Percentiles rank a stretch among this genome's conserved stretches.
Conservation (phyloP, 352 stramenopile genomes). For the Globisporangium echinulatum region DNA sequence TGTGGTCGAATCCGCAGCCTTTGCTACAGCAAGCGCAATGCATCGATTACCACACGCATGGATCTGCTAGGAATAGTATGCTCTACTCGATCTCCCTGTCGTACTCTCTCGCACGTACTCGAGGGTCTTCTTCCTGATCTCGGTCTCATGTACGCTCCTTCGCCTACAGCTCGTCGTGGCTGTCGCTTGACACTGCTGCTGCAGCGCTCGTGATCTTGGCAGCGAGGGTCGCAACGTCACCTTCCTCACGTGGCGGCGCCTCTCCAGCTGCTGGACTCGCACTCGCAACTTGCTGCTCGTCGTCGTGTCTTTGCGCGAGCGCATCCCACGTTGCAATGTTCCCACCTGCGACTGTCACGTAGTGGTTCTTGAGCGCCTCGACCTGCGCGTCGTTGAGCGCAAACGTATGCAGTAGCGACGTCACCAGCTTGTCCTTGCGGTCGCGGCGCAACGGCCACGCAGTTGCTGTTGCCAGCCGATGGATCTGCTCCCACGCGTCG, state of each 20-base stretch:
- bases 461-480: slow-evolving; percentile 20
- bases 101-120: too few species aligned
- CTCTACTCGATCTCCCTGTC: too few species aligned
- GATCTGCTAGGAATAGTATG: too few species aligned
- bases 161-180: slow-evolving; percentile 20
- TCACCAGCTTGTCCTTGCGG: slow-evolving; percentile 26
- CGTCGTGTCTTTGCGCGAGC: slow-evolving; percentile 6
- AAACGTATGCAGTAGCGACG: slow-evolving; percentile 14
- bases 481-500: slow-evolving; percentile 42
- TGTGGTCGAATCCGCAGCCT: too few species aligned
- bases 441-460: slow-evolving; percentile 44
- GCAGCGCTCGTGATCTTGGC: slow-evolving; percentile 1
- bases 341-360: slow-evolving; percentile 29
- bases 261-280: background rate
- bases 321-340: slow-evolving; percentile 30
- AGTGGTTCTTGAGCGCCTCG: slow-evolving; percentile 32
- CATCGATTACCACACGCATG: too few species aligned
- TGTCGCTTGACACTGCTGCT: slow-evolving; percentile 8
- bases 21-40: too few species aligned
- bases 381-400: slow-evolving; percentile 20
- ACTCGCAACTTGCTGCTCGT: background rate
- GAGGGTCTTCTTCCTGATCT: too few species aligned
- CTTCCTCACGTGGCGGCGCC: background rate
- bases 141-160: too few species aligned
- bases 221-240: background rate